Base-by-base conservation (phyloP, 2,329 filamentous ascomycete species). In the Teratosphaeria epicoccoides region DNA sequence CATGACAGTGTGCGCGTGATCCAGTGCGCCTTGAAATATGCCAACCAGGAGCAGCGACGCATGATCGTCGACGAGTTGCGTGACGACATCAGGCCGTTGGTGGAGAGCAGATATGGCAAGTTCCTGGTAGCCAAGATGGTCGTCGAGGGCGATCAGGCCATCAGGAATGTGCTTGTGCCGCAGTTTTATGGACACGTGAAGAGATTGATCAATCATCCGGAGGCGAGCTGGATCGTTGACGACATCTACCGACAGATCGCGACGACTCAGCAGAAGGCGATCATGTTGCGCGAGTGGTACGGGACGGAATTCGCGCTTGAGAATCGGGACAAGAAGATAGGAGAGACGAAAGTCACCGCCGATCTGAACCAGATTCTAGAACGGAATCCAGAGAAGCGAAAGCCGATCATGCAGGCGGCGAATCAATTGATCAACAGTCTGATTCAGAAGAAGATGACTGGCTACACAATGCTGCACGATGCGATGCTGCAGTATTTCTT, bases 401-500 rank as follows among this genome's bases (percentile, higher is more conserved):
- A 80, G 12, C 82, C 88, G 0, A 90, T 96, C 58, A 87, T 97
- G 83, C 85, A 85, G 66, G 86, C 87, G 65, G 76, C 97, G 50
- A 79, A 84, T 58, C 85, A 88, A 59, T 80, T 95, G 72, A 93
- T 95, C 75, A 95, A 96, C 70, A 82, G 85, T 56, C 79, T 98
- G 43, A 80, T 97, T 46, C 90, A 98, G 71, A 98, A 98, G 80
- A 93, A 93, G 72, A 84, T 93, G 72, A 94, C 88, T 0, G 91
- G 88, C 9, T 97, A 98, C 71, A 97, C 91, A 2, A 94, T 98
- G 79, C 80, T 98, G 20, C 94, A 98, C 70, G 93, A 97, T 64
- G 93, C 93, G 47, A 95, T 98, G 90, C 76, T 96, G 54, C 91
- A 98, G 68, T 98, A 96, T 71, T 96, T 91, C 71, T 73, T 88